Evolutionary conservation across 495 filamentous ascomycete species (phyloP), one percentile per base, ranked within the genome.

Genomic region (Schizothecium vesticola): DNA sequence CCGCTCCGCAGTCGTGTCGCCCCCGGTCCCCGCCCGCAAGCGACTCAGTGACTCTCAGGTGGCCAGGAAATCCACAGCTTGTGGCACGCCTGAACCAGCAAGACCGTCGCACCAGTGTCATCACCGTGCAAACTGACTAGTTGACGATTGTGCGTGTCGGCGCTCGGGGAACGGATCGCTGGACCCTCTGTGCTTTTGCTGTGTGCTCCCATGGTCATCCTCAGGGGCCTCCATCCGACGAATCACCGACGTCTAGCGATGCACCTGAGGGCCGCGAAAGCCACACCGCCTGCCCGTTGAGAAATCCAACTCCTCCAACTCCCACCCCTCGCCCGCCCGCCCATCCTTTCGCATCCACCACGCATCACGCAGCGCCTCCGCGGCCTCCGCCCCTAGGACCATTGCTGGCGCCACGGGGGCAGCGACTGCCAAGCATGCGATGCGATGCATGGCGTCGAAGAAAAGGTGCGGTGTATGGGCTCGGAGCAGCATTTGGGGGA

Each of bases 241-340:
- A 22, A 64, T n/a, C 16, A 8, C 22, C 36, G 66, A 7, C 23
- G 65, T 31, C 25, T 59, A 64, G 66, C 16, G 19, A 51, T n/a
- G 43, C 43, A 51, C 43, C 43, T 55, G 29, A 66, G 57, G 36
- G 43, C 59, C 24, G 57, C 51, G 36, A 22, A 56, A 64, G 66
- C 74, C 73, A 71, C 61, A 67, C 67, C 73, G 72, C 71, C 71
- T 61, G 63, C 72, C 73, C 73, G 75, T 74, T 77, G 72, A 72
- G 68, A 70, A 56, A 51, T 56, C 26, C n/a, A 55, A 19, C 56
- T 51, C 43, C 43, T 51, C 16, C 43, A 51, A n/a, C 43, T 51
- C 43, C 43, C 43, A 19, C 63, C 26, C 59, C 61, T 60, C 33
- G 33, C 33, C 33, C 33, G 13, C 33, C 33, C 33, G 13, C 33